phyloP scores from a whole-genome alignment of 768 basidiomycete species.

The Suillus plorans region DNA sequence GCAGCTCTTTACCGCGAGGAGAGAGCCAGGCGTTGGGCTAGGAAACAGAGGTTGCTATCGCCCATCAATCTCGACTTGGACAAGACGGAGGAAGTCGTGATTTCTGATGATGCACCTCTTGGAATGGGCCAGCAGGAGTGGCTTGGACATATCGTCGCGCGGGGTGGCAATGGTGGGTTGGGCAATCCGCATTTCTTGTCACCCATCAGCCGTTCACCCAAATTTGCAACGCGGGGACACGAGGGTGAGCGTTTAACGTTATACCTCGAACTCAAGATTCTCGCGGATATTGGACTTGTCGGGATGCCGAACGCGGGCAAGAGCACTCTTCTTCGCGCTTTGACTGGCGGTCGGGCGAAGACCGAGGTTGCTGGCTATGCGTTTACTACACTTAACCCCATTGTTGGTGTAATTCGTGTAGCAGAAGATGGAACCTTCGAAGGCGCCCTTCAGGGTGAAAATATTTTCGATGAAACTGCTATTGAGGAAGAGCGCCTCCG shows the following conservation, averaged over 20 bases:
- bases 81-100: slow-evolving; percentile 40
- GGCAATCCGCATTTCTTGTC: slow-evolving; percentile 89
- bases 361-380: slow-evolving; percentile 88
- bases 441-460: slow-evolving; percentile 49
- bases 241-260: slow-evolving; percentile 75
- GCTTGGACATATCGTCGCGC: slow-evolving; percentile 64
- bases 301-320: slow-evolving; percentile 96
- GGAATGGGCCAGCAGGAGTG: slow-evolving; percentile 54
- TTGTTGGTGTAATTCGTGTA: slow-evolving; percentile 87
- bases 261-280: slow-evolving; percentile 88
- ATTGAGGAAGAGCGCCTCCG: slow-evolving; percentile 47
- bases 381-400: slow-evolving; percentile 94
- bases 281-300: slow-evolving; percentile 94
- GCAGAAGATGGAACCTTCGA: slow-evolving; percentile 76
- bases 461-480: slow-evolving; percentile 66
- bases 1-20: slow-evolving; percentile 58
- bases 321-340: slow-evolving; percentile 86
- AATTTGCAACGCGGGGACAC: slow-evolving; percentile 79
- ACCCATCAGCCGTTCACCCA: slow-evolving; percentile 71
- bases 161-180: slow-evolving; percentile 78
- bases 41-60: slow-evolving; percentile 39
- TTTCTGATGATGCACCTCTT: slow-evolving; percentile 58
- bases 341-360: slow-evolving; percentile 83
- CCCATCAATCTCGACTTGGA: slow-evolving; percentile 66
- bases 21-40: slow-evolving; percentile 51